Base-by-base conservation (phyloP, 2,329 filamentous ascomycete genomes). In the Penicillium sp. region DNA sequence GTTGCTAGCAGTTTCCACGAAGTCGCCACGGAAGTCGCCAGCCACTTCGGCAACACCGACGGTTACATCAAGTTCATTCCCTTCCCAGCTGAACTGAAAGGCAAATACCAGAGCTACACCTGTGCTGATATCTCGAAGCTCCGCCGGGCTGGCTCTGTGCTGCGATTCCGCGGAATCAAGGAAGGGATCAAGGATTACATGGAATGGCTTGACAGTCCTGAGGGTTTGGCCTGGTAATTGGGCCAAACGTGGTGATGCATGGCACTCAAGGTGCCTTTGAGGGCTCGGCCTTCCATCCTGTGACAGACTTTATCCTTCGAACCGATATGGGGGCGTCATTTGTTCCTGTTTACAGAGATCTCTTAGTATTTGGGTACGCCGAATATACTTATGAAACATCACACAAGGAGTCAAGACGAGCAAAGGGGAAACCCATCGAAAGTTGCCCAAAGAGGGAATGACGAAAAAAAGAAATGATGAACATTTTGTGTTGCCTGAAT, bases 61-160 rank as follows among this genome's bases (percentile, higher is more conserved):
- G 52, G 39, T 1, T 50, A 50, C 21, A 39, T 54, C 27, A 41
- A 44, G 0, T 13, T 25, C 6, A 7, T 38, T n/a, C 32, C 48
- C 5, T 50, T 54, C 34, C 46, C 52, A 2, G 8, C 25, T 3
- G 23, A 54, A 8, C 4, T 54, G 27, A 54, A 50, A 23, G 46
- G 46, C 1, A 23, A n/a, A 4, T 50, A 40, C 40, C 52, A 50
- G 25, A 54, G 13, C 18, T 23, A 38, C 12, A 45, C 46, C 21
- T 50, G 52, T 15, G 52, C 52, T 5, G 40, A 54, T 23, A 50
- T 50, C 15, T 37, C 52, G 6, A 54, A 50, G 27, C 52, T 54
- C 25, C 46, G 52, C n/a, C 38, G 52, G 12, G 34, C 40, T 16
- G 46, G 38, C n/a, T 50, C 46, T 12, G 35, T 21, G 27, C n/a